phyloP scores from a whole-genome alignment of 2,329 filamentous ascomycete genomes.

The Alternaria gansuensis region DNA sequence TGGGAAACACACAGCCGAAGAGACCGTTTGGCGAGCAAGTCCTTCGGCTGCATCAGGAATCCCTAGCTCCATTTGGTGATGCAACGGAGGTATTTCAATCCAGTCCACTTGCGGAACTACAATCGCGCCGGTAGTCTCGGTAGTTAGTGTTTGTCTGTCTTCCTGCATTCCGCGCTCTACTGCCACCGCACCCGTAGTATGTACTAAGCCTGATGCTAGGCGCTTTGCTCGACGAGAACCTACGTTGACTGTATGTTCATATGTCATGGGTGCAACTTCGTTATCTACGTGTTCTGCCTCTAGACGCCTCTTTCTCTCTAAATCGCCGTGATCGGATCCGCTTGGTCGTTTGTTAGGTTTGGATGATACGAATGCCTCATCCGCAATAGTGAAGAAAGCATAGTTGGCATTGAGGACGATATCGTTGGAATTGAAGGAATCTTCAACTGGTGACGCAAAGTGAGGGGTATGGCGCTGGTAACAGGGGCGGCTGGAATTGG shows the following conservation, averaged over 20 bases:
- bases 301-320: not conserved
- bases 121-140: not conserved
- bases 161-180: not conserved
- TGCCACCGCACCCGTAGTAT: not conserved
- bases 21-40: conserved; percentile 1
- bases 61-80: not conserved
- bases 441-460: conserved; percentile 5
- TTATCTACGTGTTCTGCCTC: not conserved
- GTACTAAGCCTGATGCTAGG: not conserved
- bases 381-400: not conserved
- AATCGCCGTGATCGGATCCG: not conserved
- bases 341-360: not conserved
- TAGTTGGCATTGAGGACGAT: not conserved
- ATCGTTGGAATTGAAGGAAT: not conserved
- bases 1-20: not conserved
- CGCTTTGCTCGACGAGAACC: not conserved
- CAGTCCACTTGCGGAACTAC: not conserved
- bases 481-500: not conserved
- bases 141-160: not conserved
- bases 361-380: not conserved
- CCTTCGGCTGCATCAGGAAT: not conserved
- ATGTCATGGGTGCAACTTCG: not conserved
- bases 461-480: not conserved
- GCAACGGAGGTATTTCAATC: not conserved
- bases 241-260: not conserved